Base-by-base conservation (phyloP, 2,329 filamentous ascomycete species). In the Verticillium zaregamsianum region DNA sequence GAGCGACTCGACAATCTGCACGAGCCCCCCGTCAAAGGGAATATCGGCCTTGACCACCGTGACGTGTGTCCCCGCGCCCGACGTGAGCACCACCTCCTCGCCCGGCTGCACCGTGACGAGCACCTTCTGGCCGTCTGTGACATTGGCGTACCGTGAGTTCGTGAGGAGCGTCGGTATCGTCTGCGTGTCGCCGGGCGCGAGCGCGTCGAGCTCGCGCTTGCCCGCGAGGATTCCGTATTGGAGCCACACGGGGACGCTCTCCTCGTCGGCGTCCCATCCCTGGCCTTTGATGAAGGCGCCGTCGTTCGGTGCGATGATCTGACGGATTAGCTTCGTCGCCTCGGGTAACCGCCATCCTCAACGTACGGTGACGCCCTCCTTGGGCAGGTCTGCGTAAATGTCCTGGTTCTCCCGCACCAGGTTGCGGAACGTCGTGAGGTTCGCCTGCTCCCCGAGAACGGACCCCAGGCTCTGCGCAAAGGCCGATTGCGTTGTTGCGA, bases 211-310 rank as follows among this genome's bases (percentile, higher is more conserved):
- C 8, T 71, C 66, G n/a, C 87, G 77, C 12, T 78, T 79, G 56
- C 79, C 80, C 55, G 80, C 75, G 45, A 89, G 75, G 60, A 89
- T 80, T 73, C 90, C 86, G 72, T 90, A 90, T 58, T 80, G 74
- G 5, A 90, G 79, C 40, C 89, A 78, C 28, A 77, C 70, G 4
- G 79, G 74, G 12, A 84, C 74, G 55, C 74, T 73, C 60, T 72
- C 69, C 66, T 81, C 71, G 12, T 84, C 74, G 12, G 76, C 69
- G 8, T 77, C 72, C 70, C 77, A 81, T 58, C 61, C 61, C 31
- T 63, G 61, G 35, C 61, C 59, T 33, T 62, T 65, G 23, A 83
- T 67, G 74, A 88, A 87, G 23, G 85, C 85, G 5, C 77, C 74
- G 67, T 87, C 84, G 64, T 76, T 82, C 5, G 86, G 86, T 0